Evolutionary conservation across 2,329 filamentous ascomycete genomes (phyloP).

Genomic region (Fusarium nisikadoi): DNA sequence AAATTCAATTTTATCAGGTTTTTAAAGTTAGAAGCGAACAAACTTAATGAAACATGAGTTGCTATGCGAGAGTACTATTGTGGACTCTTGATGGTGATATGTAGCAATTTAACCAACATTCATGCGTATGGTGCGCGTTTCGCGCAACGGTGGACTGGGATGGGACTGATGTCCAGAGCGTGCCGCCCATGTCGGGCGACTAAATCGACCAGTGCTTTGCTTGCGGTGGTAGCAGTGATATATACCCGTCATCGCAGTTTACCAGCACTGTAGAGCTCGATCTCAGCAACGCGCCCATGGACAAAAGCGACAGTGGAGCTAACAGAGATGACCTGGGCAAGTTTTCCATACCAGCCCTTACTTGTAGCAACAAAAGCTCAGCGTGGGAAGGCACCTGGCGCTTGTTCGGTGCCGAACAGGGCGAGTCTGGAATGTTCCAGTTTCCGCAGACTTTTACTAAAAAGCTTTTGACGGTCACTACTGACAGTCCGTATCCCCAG

Average conservation of each 20-base stretch:
- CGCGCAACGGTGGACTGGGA: background rate
- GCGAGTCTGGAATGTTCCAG: conserved; percentile 1
- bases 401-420: conserved; percentile 1
- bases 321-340: background rate
- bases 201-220: background rate
- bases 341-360: background rate
- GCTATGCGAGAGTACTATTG: no score
- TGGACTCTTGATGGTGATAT: no score
- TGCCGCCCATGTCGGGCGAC: background rate
- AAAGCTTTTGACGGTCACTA: background rate
- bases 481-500: background rate
- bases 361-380: background rate
- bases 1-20: no score
- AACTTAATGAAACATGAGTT: no score
- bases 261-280: background rate
- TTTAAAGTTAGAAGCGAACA: no score
- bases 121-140: background rate
- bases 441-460: background rate
- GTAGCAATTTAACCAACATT: no score
- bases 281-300: background rate
- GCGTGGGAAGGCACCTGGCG: conserved; percentile 3
- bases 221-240: background rate
- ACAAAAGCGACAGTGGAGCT: background rate
- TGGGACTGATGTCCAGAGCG: background rate
- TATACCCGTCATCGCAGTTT: background rate